Evolutionary conservation across 352 stramenopile species (phyloP), one percentile per base, ranked within the genome.

Genomic region (Pythium brassicae): DNA sequence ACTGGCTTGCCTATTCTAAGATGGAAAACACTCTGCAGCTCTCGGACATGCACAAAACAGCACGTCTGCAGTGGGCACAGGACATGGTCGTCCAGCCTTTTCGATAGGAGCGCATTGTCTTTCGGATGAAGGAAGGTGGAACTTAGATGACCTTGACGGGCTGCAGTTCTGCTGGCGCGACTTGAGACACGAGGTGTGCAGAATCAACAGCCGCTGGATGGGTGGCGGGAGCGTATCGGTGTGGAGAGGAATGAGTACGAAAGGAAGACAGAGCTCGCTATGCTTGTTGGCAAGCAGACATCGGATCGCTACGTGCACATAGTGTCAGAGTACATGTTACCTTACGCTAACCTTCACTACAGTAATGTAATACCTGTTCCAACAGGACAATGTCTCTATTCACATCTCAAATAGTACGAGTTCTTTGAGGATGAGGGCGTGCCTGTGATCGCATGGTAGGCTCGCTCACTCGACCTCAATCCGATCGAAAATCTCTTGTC

Each of bases 341-440:
- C 62, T 0, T 72, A 59, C 55, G 53, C 56, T 0, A 47, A 73
- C 37, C 17, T 55, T 2, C 44, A 69, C 26, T 63, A 72, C 35
- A 53, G 54, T 1, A 50, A 19, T 7, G 57, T n/a, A 66, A 22
- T 74, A 59, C 27, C 47, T 64, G 15, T 72, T 54, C 25, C 63
- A 74, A 32, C 66, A 72, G 20, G 66, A 75, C 32, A 64, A 62
- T n/a, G 63, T 63, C 3, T 47, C 17, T 12, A 69, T 70, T 35
- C 49, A 74, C 39, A 34, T 17, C 0, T 68, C n/a, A 10, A 35
- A 35, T 35, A 10, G 29, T 35, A n/a, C 10, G 29, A 35, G 29
- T 35, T 35, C 29, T 35, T 35, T 35, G 29, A 35, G 29, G 29
- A 35, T 4, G 29, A 35, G 29, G 10, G 29, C 29, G 29, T 35